phyloP scores from a whole-genome alignment of 2,329 filamentous ascomycete genomes.

The Pyrenophora seminiperda region DNA sequence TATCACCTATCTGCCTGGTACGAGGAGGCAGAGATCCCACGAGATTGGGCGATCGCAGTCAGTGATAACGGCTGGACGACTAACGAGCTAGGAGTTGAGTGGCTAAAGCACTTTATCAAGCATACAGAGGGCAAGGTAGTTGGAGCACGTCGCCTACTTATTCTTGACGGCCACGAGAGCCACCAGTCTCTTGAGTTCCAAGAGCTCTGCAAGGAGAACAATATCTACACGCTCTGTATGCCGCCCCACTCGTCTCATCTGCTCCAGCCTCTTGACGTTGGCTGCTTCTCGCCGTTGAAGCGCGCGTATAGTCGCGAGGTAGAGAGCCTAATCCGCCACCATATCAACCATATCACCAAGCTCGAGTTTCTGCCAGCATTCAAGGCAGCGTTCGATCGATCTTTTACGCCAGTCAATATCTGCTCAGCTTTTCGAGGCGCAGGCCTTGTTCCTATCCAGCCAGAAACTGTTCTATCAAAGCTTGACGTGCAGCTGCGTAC shows the following conservation, averaged over 20 bases:
- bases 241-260: constrained; percentile 40
- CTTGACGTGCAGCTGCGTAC: too few relatives aligned
- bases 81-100: too few relatives aligned
- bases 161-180: constrained; percentile 48
- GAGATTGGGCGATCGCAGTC: constrained; percentile 39
- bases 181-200: constrained; percentile 46
- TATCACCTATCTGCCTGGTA: constrained; percentile 13
- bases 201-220: constrained; percentile 34
- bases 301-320: too few relatives aligned
- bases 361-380: constrained; percentile 4
- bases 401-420: constrained; percentile 35
- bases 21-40: constrained; percentile 11
- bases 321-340: too few relatives aligned
- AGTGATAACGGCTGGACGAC: too few relatives aligned
- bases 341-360: constrained; percentile 2
- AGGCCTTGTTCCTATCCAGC: too few relatives aligned
- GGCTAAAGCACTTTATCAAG: too few relatives aligned
- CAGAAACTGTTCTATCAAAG: too few relatives aligned
- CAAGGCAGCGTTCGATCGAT: constrained; percentile 24
- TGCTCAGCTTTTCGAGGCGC: constrained; percentile 34
- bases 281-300: too few relatives aligned
- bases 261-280: too few relatives aligned
- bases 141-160: constrained; percentile 39
- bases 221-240: constrained; percentile 14
- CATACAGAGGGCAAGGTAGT: too few relatives aligned